Percentiles rank a stretch among this genome's conserved stretches.
These are phyloP conservation scores for Besnoitia besnoiti DNA, from an alignment of 169 alveolate genomes.

Conservation along the genomic window DNA sequence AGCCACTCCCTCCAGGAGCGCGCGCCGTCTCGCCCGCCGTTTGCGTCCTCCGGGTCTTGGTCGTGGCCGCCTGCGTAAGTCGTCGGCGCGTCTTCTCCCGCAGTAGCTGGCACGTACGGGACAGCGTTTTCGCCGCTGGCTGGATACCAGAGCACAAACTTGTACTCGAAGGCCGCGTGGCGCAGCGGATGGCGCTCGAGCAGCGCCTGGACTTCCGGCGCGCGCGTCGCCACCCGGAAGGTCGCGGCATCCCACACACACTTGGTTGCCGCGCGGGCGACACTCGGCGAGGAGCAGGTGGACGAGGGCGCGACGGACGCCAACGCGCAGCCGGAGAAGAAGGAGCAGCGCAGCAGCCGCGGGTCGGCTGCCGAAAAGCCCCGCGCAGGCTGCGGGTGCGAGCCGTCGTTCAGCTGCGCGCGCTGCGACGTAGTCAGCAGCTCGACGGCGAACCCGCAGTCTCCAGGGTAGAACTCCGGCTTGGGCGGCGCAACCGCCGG, in stretches of 20 bases:
- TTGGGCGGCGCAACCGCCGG: background rate
- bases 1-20: conserved; percentile 65
- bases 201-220: conserved; percentile 46
- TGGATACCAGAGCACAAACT: conserved; percentile 58
- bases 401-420: background rate
- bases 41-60: background rate
- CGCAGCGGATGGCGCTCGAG: conserved; percentile 59
- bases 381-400: background rate
- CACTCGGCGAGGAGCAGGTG: background rate
- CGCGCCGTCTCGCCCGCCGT: background rate
- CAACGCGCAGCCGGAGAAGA: background rate
- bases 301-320: background rate
- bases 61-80: conserved; percentile 45
- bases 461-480: background rate
- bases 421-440: background rate
- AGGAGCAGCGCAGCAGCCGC: background rate
- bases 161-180: conserved; percentile 51
- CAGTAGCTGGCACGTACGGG: background rate
- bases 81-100: background rate
- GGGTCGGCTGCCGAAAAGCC: background rate
- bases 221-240: conserved; percentile 39
- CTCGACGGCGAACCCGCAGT: conserved; percentile 20
- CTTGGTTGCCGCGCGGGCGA: background rate
- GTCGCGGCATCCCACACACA: conserved; percentile 49
- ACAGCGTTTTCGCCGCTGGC: background rate